A percentile compares a stretch with the other conserved stretches of the same genome.
These are phyloP conservation scores for Prunus yedoensis DNA, from an alignment of 331 rosid genomes.

Conservation along the genomic window DNA sequence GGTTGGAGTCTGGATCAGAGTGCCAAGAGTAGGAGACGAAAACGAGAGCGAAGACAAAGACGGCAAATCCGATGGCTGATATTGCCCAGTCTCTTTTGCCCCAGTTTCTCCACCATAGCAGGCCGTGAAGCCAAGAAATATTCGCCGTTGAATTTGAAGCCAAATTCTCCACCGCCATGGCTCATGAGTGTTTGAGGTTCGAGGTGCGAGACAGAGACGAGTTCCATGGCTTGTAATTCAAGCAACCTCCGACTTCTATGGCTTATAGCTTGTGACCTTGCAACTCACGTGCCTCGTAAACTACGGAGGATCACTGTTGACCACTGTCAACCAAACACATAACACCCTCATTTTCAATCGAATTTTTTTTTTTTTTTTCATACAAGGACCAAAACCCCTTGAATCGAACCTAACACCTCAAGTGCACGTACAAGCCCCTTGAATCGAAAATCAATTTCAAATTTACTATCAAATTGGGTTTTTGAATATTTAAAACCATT, in stretches of 20 bases:
- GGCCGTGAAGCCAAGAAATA: constrained; percentile 28
- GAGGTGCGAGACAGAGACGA: not conserved
- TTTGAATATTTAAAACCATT: too few species aligned
- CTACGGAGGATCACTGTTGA: not conserved
- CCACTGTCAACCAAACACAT: not conserved
- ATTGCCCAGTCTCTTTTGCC: constrained; percentile 51
- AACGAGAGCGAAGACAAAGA: constrained; percentile 39
- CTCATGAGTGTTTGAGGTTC: not conserved
- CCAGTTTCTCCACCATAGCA: constrained; percentile 51
- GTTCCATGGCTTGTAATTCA: not conserved
- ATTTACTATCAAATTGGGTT: not conserved
- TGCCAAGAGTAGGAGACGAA: constrained; percentile 36
- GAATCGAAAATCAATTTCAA: not conserved
- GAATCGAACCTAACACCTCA: too few species aligned
- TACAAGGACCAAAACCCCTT: too few species aligned
- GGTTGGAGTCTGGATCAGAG: constrained; percentile 8
- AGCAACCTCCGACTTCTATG: not conserved
- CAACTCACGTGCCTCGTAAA: not conserved
- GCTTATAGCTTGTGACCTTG: not conserved
- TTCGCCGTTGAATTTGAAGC: constrained; percentile 26
- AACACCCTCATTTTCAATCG: not conserved
- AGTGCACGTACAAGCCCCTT: too few species aligned
- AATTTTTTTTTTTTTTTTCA: not conserved
- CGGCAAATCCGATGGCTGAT: constrained; percentile 36
- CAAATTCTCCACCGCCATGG: not conserved